These are phyloP conservation scores for Ophiostoma montium DNA, from an alignment of 2,329 filamentous ascomycete species.

Conservation along the genomic window DNA sequence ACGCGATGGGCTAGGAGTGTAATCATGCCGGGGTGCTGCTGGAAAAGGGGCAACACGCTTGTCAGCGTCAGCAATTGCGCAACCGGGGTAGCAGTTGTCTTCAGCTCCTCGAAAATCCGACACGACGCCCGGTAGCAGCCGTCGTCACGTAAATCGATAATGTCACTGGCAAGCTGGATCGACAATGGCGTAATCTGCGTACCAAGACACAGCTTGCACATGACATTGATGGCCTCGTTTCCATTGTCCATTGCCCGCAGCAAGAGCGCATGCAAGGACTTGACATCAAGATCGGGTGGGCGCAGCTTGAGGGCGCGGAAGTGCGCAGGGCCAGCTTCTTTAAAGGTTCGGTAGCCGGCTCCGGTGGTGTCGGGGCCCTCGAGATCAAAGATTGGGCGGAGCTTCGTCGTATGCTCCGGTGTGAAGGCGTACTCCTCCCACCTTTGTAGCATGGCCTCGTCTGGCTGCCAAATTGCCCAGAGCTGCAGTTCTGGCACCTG, in stretches of 20 bases:
- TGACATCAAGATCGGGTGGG: constrained; percentile 3
- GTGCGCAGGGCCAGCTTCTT: constrained; percentile 10
- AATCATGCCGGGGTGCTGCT: constrained; percentile 5
- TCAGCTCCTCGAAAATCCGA: constrained; percentile 5
- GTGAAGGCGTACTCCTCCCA: constrained; percentile 13
- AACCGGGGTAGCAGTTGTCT: constrained; percentile 4
- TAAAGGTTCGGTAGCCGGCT: constrained; percentile 7
- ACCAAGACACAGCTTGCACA: constrained; percentile 12
- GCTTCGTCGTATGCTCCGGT: constrained; percentile 7
- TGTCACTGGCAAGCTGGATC: constrained; percentile 9
- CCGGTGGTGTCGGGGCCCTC: constrained; percentile 14
- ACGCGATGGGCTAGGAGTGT: constrained; percentile 7
- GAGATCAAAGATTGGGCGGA: constrained; percentile 13
- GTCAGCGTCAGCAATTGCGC: constrained; percentile 12
- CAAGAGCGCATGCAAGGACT: constrained; percentile 10
- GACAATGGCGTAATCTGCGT: constrained; percentile 7
- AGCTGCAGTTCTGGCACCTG: constrained; percentile 10
- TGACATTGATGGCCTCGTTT: constrained; percentile 10
- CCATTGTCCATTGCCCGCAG: constrained; percentile 10
- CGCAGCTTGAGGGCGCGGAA: constrained; percentile 8
- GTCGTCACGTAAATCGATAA: constrained; percentile 9
- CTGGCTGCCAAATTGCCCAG: constrained; percentile 14
- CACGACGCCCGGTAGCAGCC: constrained; percentile 10
- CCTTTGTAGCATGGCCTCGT: constrained; percentile 12
- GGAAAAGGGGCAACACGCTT: constrained; percentile 8